These are phyloP conservation scores for Thalassiosira mediterranea DNA, from an alignment of 352 stramenopile species.

Conservation along the genomic window DNA sequence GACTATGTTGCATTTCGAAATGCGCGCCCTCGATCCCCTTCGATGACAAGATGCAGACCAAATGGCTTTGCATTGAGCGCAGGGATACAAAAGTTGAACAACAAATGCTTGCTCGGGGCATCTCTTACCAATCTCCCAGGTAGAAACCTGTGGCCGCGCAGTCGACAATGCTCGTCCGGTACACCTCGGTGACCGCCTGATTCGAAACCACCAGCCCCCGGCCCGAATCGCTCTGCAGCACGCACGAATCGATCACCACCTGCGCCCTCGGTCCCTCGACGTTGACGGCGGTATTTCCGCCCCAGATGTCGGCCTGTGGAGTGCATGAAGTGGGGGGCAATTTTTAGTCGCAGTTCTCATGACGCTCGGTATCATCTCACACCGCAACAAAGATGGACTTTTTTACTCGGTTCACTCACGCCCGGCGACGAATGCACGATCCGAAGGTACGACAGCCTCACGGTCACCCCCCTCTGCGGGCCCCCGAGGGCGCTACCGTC, in stretches of 20 bases:
- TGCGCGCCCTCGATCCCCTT: slow-evolving; percentile 23
- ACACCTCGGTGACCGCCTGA: slow-evolving; percentile 32
- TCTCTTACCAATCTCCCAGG: slow-evolving; percentile 42
- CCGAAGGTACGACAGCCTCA: slow-evolving; percentile 33
- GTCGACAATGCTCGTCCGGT: slow-evolving; percentile 30
- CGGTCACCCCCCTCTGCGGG: slow-evolving; percentile 23
- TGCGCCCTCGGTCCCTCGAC: slow-evolving; percentile 30
- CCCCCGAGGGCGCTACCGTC: slow-evolving; percentile 6
- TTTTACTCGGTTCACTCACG: too few relatives aligned
- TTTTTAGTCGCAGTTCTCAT: too few relatives aligned
- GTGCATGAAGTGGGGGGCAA: too few relatives aligned
- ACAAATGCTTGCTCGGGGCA: too few relatives aligned
- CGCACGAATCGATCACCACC: slow-evolving; percentile 43
- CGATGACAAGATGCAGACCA: neutral
- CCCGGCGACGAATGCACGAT: slow-evolving; percentile 40
- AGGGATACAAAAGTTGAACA: too few relatives aligned
- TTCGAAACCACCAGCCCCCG: slow-evolving; percentile 55
- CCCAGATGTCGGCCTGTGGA: slow-evolving; percentile 49
- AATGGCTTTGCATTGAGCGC: too few relatives aligned
- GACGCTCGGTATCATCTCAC: too few relatives aligned
- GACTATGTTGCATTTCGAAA: slow-evolving; percentile 45
- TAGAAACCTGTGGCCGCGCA: slow-evolving; percentile 64
- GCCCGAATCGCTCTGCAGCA: slow-evolving; percentile 45
- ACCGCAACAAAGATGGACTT: too few relatives aligned
- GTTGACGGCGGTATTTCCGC: slow-evolving; percentile 42